Percentiles rank a stretch among this genome's conserved stretches.
Evolutionary conservation across 2,329 filamentous ascomycete species (phyloP).

Genomic region (Plectosphaerella plurivora): DNA sequence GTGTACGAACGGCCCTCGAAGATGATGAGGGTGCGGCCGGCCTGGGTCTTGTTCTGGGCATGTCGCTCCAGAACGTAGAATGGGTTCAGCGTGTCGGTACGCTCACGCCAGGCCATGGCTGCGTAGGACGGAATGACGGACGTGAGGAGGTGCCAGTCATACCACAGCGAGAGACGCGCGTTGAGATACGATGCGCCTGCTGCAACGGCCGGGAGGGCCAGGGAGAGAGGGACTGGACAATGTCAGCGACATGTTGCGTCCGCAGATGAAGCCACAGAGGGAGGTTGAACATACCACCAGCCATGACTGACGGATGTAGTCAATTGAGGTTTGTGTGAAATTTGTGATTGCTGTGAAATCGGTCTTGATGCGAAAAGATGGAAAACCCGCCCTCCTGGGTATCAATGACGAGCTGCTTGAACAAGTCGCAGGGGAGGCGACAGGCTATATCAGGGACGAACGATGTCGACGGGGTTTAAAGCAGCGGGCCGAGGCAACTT

Average conservation of each 20-base stretch:
- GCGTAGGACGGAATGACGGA: slow-evolving; percentile 43
- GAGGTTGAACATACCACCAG: too few relatives aligned
- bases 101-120: slow-evolving; percentile 41
- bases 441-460: too few relatives aligned
- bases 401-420: too few relatives aligned
- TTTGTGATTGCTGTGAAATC: too few relatives aligned
- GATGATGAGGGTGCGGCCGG: slow-evolving; percentile 57
- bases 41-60: slow-evolving; percentile 47
- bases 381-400: too few relatives aligned
- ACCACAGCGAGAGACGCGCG: slow-evolving; percentile 61
- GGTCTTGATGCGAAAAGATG: too few relatives aligned
- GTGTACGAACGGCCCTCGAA: slow-evolving; percentile 68
- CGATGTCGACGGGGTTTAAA: too few relatives aligned
- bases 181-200: slow-evolving; percentile 75
- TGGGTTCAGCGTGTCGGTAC: slow-evolving; percentile 58
- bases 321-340: too few relatives aligned
- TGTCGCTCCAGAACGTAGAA: slow-evolving; percentile 73
- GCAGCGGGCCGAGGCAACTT: too few relatives aligned
- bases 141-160: slow-evolving; percentile 60
- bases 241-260: background rate
- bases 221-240: slow-evolving; percentile 42
- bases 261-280: too few relatives aligned
- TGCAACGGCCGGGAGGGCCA: slow-evolving; percentile 57
- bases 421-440: too few relatives aligned
- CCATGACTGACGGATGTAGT: too few relatives aligned